Evolutionary conservation across 495 filamentous ascomycete species (phyloP).

Genomic region (Penicillium goetzii): DNA sequence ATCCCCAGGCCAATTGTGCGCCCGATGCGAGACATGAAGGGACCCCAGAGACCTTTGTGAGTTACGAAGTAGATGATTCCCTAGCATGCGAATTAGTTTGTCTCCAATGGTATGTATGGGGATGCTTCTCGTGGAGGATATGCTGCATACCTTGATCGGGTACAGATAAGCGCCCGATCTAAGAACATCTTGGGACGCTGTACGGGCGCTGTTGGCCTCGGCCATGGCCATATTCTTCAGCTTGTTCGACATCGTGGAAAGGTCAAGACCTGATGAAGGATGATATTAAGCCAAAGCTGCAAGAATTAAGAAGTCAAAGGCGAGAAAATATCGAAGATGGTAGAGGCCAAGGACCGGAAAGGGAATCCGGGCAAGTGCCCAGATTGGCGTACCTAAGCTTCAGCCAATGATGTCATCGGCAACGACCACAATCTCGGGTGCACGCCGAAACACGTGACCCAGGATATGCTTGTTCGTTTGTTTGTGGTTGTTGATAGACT

Average conservation of each 20-base stretch:
- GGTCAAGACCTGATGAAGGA: neutral
- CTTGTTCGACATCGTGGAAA: constrained; percentile 43
- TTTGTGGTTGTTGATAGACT: neutral
- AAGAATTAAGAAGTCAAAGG: neutral
- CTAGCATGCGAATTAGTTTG: constrained; percentile 28
- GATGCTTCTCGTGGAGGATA: constrained; percentile 7
- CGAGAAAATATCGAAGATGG: neutral
- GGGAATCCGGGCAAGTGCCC: neutral
- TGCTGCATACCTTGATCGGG: constrained; percentile 69
- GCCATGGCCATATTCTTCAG: constrained; percentile 46
- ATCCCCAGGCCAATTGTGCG: constrained; percentile 72
- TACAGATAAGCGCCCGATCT: constrained; percentile 81
- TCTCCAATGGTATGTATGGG: constrained; percentile 13
- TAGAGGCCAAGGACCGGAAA: neutral
- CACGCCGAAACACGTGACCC: neutral
- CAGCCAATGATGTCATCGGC: constrained; percentile 3
- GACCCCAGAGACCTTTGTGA: constrained; percentile 55
- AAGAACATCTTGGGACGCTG: constrained; percentile 62
- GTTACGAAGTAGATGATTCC: constrained; percentile 78
- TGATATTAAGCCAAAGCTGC: neutral
- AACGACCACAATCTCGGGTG: neutral
- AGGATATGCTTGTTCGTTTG: neutral
- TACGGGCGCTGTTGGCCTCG: constrained; percentile 45
- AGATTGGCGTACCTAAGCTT: no score
- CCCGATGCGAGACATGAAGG: constrained; percentile 68